Evolutionary conservation across 345 rosid species (phyloP).

Genomic region (Nephelium lappaceum): DNA sequence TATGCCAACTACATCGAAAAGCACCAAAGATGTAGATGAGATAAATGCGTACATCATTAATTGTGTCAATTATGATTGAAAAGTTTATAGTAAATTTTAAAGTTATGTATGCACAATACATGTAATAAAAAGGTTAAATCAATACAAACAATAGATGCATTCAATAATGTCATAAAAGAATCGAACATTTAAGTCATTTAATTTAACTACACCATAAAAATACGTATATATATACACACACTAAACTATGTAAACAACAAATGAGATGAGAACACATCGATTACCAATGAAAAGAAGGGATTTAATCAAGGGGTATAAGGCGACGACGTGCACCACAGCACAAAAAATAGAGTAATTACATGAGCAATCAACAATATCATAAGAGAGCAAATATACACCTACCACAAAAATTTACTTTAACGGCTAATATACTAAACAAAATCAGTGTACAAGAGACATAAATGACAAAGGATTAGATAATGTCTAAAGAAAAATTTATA

Average conservation of each 20-base stretch:
- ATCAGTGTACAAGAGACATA: neutral
- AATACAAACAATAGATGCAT: neutral
- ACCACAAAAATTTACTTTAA: neutral
- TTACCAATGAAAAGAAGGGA: neutral
- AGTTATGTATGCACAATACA: too few species aligned
- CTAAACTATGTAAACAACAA: neutral
- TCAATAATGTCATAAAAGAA: neutral
- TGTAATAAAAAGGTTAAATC: too few species aligned
- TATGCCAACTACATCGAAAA: too few species aligned
- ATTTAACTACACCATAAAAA: neutral
- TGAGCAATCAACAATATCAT: neutral
- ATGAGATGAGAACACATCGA: neutral
- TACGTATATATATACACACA: too few species aligned
- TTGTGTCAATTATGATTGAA: too few species aligned
- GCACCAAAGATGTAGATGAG: too few species aligned
- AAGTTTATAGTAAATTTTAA: too few species aligned
- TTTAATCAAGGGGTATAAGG: neutral
- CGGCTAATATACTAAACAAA: neutral
- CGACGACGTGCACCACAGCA: neutral
- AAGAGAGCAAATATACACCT: neutral
- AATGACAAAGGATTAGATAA: neutral
- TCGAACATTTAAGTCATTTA: neutral
- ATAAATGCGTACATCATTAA: too few species aligned
- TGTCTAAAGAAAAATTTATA: neutral
- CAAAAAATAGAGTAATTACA: neutral